These are phyloP conservation scores for Candida pini DNA, from an alignment of 805 yeast species.

Conservation along the genomic window DNA sequence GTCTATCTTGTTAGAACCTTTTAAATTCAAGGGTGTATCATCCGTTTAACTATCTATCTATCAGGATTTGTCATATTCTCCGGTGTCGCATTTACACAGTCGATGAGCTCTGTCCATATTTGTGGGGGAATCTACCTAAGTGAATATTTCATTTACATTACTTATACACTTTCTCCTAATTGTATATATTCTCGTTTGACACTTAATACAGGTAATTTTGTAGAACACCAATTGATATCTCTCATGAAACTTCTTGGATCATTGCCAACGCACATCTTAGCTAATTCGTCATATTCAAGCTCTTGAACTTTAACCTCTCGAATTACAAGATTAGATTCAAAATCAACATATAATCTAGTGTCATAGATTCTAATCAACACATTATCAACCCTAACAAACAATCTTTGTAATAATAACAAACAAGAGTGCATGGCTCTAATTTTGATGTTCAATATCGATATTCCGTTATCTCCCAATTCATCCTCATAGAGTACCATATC, in stretches of 20 bases:
- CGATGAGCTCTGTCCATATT: too few relatives aligned
- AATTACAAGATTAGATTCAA: constrained; percentile 54
- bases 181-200: constrained; percentile 20
- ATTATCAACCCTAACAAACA: constrained; percentile 85
- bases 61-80: too few relatives aligned
- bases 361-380: constrained; percentile 82
- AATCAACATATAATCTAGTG: constrained; percentile 78
- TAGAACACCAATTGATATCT: constrained; percentile 83
- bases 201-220: constrained; percentile 23
- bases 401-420: constrained; percentile 64
- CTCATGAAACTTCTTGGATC: constrained; percentile 69
- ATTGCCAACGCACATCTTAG: constrained; percentile 39
- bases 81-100: background rate
- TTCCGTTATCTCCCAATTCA: constrained; percentile 95
- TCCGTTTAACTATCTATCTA: too few relatives aligned
- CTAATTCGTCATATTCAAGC: constrained; percentile 43
- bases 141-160: background rate
- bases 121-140: too few relatives aligned
- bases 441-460: constrained; percentile 68
- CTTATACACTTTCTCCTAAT: too few relatives aligned
- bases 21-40: too few relatives aligned
- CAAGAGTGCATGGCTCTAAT: constrained; percentile 86
- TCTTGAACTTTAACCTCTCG: constrained; percentile 76
- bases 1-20: too few relatives aligned
- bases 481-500: constrained; percentile 89